A percentile compares a stretch with the other conserved stretches of the same genome.
These are phyloP conservation scores for Lentinus brumalis DNA, from an alignment of 768 basidiomycete genomes.

Conservation along the genomic window DNA sequence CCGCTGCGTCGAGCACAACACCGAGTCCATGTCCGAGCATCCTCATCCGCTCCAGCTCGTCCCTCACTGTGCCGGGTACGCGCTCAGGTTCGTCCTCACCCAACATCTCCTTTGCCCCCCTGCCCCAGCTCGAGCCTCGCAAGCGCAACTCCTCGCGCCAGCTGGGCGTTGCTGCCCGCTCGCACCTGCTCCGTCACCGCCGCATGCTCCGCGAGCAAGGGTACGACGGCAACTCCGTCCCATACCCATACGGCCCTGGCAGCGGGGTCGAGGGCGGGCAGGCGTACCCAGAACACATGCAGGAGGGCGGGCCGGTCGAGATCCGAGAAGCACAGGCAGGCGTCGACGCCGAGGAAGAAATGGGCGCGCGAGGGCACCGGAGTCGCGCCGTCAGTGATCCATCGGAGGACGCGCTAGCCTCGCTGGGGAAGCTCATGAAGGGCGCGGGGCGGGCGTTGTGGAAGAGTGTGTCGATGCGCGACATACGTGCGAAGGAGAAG, in stretches of 20 bases:
- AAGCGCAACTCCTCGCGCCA: slow-evolving; percentile 32
- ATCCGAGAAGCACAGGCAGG: slow-evolving; percentile 16
- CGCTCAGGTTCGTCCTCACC: slow-evolving; percentile 13
- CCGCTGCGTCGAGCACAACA: slow-evolving; percentile 11
- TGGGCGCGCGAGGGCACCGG: background rate
- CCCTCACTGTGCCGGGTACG: slow-evolving; percentile 19
- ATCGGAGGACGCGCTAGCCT: slow-evolving; percentile 26
- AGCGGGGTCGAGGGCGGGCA: slow-evolving; percentile 3
- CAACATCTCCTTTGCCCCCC: slow-evolving; percentile 38
- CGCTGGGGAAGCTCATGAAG: slow-evolving; percentile 29
- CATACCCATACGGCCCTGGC: slow-evolving; percentile 16
- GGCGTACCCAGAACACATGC: background rate
- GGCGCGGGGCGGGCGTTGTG: slow-evolving; percentile 28
- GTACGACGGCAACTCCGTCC: slow-evolving; percentile 7
- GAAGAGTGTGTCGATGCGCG: slow-evolving; percentile 26
- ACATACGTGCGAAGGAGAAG: slow-evolving; percentile 11
- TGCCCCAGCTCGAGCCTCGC: slow-evolving; percentile 34
- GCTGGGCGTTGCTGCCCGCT: slow-evolving; percentile 40
- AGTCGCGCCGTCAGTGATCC: slow-evolving; percentile 18
- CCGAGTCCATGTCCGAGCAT: slow-evolving; percentile 20
- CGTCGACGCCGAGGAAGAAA: slow-evolving; percentile 14
- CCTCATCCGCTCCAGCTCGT: slow-evolving; percentile 21
- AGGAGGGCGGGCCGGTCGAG: slow-evolving; percentile 9
- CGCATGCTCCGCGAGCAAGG: slow-evolving; percentile 27
- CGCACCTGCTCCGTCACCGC: slow-evolving; percentile 34